Conservation (phyloP, 2,329 filamentous ascomycete genomes). For the Chalaropsis ovoidea region DNA sequence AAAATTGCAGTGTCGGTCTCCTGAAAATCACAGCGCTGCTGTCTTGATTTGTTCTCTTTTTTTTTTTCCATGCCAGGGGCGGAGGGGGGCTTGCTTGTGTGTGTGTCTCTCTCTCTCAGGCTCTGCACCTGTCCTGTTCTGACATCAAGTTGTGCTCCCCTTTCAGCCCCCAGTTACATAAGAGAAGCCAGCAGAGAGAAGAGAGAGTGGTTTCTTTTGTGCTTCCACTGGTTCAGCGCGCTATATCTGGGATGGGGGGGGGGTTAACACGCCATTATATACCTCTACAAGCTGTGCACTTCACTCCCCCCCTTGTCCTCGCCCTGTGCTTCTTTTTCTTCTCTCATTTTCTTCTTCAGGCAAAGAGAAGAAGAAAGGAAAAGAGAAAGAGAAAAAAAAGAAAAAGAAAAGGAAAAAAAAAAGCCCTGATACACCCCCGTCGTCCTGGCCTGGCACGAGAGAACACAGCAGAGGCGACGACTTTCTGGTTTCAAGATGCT, state of each 20-base stretch:
- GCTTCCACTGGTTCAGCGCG: not conserved
- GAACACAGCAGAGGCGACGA: no score
- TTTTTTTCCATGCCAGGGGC: not conserved
- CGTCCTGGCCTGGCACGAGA: no score
- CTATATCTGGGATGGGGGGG: not conserved
- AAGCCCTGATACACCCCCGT: not conserved
- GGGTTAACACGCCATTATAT: not conserved
- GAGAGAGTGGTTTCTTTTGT: not conserved
- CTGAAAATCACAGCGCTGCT: constrained; percentile 4
- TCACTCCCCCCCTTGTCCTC: not conserved
- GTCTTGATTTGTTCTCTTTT: not conserved
- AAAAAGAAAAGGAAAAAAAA: not conserved
- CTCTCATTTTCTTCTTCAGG: constrained; percentile 1
- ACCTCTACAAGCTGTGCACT: not conserved
- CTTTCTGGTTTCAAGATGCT: not conserved
- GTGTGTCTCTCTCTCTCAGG: not conserved
- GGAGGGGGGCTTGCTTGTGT: not conserved
- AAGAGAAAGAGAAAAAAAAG: not conserved
- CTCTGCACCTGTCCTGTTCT: no score
- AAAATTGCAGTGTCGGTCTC: constrained; percentile 12
- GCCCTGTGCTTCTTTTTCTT: not conserved
- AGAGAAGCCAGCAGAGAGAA: not conserved
- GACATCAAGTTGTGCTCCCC: no score
- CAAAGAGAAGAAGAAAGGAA: not conserved
- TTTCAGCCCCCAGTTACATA: not conserved